phyloP scores from a whole-genome alignment of 1,139 yeast species.

The Hyphopichia khmerensis region DNA sequence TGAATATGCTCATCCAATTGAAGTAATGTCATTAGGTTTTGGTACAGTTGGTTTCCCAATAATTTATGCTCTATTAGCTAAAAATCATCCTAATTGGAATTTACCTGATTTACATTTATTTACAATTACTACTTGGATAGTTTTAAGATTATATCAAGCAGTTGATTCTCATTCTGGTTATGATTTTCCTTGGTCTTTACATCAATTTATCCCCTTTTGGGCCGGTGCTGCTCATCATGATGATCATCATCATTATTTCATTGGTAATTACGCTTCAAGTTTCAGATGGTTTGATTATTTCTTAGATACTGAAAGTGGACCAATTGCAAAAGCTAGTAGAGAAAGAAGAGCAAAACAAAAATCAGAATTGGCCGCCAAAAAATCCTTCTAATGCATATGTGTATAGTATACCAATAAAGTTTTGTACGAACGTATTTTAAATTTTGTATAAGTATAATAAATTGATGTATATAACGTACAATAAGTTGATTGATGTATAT shows the following conservation, averaged over 20 bases:
- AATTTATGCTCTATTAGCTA: conserved; percentile 44
- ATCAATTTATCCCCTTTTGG: conserved; percentile 91
- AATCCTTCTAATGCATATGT: conserved; percentile 3
- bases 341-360: conserved; percentile 53
- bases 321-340: conserved; percentile 60
- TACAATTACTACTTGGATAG: conserved; percentile 84
- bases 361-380: conserved; percentile 37
- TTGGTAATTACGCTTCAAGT: conserved; percentile 88
- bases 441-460: no score
- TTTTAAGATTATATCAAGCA: conserved; percentile 88
- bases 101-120: conserved; percentile 75
- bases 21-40: conserved; percentile 84
- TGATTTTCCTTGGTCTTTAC: conserved; percentile 95
- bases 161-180: conserved; percentile 97
- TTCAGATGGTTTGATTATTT: conserved; percentile 93
- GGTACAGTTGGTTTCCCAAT: conserved; percentile 96
- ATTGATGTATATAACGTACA: no score
- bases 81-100: conserved; percentile 35
- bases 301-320: conserved; percentile 81
- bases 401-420: neutral
- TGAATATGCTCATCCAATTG: conserved; percentile 94
- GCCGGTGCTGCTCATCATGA: conserved; percentile 99
- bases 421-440: no score
- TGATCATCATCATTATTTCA: conserved; percentile 91
- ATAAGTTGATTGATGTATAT: no score